A percentile compares a stretch with the other conserved stretches of the same genome.
Evolutionary conservation across 495 filamentous ascomycete genomes (phyloP).

Genomic region (Trichodelitschia bisporula): DNA sequence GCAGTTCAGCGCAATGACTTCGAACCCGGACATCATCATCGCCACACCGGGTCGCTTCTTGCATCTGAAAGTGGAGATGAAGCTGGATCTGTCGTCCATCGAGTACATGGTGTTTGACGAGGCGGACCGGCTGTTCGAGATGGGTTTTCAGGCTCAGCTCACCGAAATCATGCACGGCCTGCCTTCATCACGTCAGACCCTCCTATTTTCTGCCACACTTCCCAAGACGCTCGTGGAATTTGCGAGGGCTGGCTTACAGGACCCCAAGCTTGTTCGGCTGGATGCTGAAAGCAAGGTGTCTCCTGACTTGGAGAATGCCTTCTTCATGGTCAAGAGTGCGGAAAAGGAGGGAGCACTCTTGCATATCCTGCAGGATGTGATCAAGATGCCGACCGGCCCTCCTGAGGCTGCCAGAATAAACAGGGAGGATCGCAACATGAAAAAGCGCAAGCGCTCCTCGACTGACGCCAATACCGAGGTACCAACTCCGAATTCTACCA

Average conservation of each 20-base stretch:
- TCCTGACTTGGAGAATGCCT: constrained; percentile 74
- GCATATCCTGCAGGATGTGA: constrained; percentile 69
- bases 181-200: constrained; percentile 60
- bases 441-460: constrained; percentile 24
- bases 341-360: constrained; percentile 87
- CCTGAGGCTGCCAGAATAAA: constrained; percentile 25
- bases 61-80: constrained; percentile 90
- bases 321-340: constrained; percentile 73
- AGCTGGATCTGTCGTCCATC: constrained; percentile 61
- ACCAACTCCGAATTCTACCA: constrained; percentile 62
- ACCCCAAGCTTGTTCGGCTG: constrained; percentile 64
- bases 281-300: constrained; percentile 92
- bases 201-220: constrained; percentile 85
- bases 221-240: constrained; percentile 90
- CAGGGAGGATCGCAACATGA: constrained; percentile 15
- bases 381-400: constrained; percentile 67
- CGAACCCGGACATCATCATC: constrained; percentile 85
- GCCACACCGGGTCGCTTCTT: constrained; percentile 89
- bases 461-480: constrained; percentile 23
- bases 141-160: constrained; percentile 87
- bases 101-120: constrained; percentile 92
- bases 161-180: constrained; percentile 81
- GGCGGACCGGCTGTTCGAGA: constrained; percentile 88
- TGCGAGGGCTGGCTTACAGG: constrained; percentile 73
- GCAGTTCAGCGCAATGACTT: constrained; percentile 75